phyloP scores from a whole-genome alignment of 768 basidiomycete species.

The Pilatotrama ljubarskyi region DNA sequence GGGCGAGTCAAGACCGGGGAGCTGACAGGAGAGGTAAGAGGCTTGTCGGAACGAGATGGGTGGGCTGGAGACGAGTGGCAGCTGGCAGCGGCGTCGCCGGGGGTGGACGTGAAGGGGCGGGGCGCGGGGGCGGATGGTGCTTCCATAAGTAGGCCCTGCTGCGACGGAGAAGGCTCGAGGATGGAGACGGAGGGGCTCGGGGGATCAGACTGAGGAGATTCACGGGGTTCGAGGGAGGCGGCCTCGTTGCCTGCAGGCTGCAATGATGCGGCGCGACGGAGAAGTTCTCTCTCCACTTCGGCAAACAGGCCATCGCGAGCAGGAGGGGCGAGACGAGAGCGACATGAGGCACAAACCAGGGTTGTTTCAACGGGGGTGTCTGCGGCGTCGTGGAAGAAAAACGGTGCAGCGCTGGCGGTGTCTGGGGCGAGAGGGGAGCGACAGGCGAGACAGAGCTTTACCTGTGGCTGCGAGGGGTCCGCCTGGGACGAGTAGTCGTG shows the following conservation, averaged over 20 bases:
- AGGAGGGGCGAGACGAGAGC: conserved; percentile 37
- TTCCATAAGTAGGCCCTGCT: conserved; percentile 38
- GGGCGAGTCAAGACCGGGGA: conserved; percentile 11
- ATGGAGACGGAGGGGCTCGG: conserved; percentile 15
- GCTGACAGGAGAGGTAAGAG: not conserved
- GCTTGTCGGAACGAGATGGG: not conserved
- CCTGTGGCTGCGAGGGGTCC: conserved; percentile 30
- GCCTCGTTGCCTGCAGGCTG: conserved; percentile 37
- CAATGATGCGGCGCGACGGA: conserved; percentile 30
- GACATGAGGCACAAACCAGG: conserved; percentile 52
- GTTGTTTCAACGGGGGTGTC: conserved; percentile 28
- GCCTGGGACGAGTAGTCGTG: conserved; percentile 29
- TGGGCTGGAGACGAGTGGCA: not conserved
- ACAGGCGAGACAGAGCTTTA: conserved; percentile 37
- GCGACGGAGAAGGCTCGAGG: conserved; percentile 33
- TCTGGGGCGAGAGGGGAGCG: conserved; percentile 33
- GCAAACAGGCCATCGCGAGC: conserved; percentile 25
- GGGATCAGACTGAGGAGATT: conserved; percentile 12
- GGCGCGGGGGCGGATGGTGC: conserved; percentile 16
- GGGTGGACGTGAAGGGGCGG: conserved; percentile 1
- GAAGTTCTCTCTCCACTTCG: conserved; percentile 34
- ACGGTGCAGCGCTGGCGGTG: conserved; percentile 25
- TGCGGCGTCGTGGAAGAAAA: conserved; percentile 29
- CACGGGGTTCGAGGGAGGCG: conserved; percentile 12
- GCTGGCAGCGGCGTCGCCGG: conserved; percentile 1